Evolutionary conservation across 1,139 yeast genomes (phyloP).

Genomic region (Schizosaccharomyces versatilis): DNA sequence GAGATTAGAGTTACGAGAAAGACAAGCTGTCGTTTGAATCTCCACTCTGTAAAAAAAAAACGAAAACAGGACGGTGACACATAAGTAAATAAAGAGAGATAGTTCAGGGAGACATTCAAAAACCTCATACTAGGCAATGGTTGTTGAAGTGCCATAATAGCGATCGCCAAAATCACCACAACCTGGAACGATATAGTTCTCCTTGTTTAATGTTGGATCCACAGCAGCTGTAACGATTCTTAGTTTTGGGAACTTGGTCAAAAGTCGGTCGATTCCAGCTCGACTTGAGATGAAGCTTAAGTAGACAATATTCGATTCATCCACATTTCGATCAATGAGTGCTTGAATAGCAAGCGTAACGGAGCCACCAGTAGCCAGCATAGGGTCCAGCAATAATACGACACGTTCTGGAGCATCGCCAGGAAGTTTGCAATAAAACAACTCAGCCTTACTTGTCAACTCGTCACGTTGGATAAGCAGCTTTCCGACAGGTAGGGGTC

Average conservation of each 20-base stretch:
- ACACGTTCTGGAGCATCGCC: constrained; percentile 27
- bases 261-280: constrained; percentile 51
- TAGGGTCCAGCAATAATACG: constrained; percentile 41
- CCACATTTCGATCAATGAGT: constrained; percentile 58
- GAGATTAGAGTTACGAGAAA: no score
- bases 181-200: constrained; percentile 6
- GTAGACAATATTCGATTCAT: constrained; percentile 38
- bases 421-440: constrained; percentile 78
- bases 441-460: constrained; percentile 40
- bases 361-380: constrained; percentile 58
- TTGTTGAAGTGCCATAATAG: constrained; percentile 7
- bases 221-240: constrained; percentile 25
- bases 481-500: constrained; percentile 82
- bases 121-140: no score
- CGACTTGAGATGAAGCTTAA: constrained; percentile 58
- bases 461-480: constrained; percentile 91
- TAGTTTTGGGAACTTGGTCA: constrained; percentile 50
- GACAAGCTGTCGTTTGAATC: no score
- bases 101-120: no score
- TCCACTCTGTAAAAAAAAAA: no score
- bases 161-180: constrained; percentile 10
- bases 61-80: no score
- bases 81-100: no score
- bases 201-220: neutral
- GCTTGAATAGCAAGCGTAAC: constrained; percentile 87